Evolutionary conservation across 2,329 filamentous ascomycete genomes (phyloP).

Genomic region (Hymenoscyphus scutula): DNA sequence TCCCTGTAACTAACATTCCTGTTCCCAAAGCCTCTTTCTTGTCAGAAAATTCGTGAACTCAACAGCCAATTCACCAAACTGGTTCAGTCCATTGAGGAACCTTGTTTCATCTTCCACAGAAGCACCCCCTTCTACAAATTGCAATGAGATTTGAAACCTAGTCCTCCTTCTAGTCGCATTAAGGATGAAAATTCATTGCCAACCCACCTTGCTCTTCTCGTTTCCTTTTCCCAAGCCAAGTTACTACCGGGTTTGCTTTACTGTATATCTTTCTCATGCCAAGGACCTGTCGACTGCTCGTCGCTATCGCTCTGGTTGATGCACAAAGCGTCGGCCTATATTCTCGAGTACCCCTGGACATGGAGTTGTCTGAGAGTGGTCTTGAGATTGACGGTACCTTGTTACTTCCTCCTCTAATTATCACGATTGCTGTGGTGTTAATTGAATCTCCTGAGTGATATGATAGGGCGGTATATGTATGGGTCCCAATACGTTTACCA

Average conservation of each 20-base stretch:
- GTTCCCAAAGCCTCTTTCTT: too few relatives aligned
- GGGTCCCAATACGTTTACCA: too few relatives aligned
- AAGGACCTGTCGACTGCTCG: slow-evolving; percentile 24
- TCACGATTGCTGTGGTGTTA: not conserved
- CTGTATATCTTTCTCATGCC: slow-evolving; percentile 32
- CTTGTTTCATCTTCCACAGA: too few relatives aligned
- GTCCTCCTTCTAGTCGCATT: not conserved
- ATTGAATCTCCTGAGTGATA: slow-evolving; percentile 1
- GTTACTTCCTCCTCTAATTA: not conserved
- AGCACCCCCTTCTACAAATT: too few relatives aligned
- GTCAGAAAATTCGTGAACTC: too few relatives aligned
- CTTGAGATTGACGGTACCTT: not conserved
- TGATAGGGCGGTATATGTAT: slow-evolving; percentile 1
- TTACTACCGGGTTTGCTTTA: slow-evolving; percentile 12
- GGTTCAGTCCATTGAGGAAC: too few relatives aligned
- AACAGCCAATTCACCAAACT: too few relatives aligned
- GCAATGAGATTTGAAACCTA: not conserved
- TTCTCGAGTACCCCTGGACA: not conserved
- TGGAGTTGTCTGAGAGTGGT: not conserved
- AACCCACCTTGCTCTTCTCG: not conserved
- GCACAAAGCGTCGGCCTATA: not conserved
- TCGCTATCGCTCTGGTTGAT: slow-evolving; percentile 25
- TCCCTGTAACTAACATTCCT: too few relatives aligned
- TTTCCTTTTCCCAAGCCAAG: slow-evolving; percentile 12
- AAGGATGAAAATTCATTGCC: not conserved